These are phyloP conservation scores for Toxoplasma gondii DNA, from an alignment of 169 alveolate genomes.

Conservation along the genomic window DNA sequence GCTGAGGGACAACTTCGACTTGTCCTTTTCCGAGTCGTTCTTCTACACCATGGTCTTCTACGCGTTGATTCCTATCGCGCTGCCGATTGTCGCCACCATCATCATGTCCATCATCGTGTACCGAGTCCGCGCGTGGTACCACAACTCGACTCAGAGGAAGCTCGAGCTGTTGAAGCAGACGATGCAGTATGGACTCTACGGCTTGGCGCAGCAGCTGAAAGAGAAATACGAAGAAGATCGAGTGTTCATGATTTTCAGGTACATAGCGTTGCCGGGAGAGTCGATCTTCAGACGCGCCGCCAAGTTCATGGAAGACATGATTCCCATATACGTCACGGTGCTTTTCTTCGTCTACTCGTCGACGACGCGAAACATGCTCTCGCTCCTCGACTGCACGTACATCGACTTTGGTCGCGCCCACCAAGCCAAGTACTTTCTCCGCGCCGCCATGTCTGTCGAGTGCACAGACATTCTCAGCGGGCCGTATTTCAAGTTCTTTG, in stretches of 20 bases:
- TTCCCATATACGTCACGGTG: conserved; percentile 86
- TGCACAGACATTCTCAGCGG: conserved; percentile 75
- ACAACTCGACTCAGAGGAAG: conserved; percentile 68
- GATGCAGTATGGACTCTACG: conserved; percentile 72
- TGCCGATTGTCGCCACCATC: conserved; percentile 75
- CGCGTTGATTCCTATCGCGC: conserved; percentile 76
- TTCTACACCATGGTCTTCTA: conserved; percentile 79
- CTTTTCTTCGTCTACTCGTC: conserved; percentile 82
- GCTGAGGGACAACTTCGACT: conserved; percentile 73
- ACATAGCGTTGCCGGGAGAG: conserved; percentile 79
- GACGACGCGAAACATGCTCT: conserved; percentile 81
- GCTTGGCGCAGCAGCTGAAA: conserved; percentile 71
- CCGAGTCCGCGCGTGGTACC: conserved; percentile 62
- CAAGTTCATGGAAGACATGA: conserved; percentile 86
- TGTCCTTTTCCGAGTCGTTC: conserved; percentile 80
- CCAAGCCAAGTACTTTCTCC: conserved; percentile 77
- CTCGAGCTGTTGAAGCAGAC: conserved; percentile 72
- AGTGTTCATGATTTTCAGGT: conserved; percentile 81
- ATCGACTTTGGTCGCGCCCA: conserved; percentile 73
- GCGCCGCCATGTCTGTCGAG: conserved; percentile 82
- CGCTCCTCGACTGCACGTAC: conserved; percentile 82
- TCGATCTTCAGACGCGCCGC: conserved; percentile 70
- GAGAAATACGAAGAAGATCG: conserved; percentile 80
- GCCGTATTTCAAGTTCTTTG: conserved; percentile 76
- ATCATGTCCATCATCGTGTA: conserved; percentile 76